Base-by-base conservation (phyloP, 768 basidiomycete genomes). In the Leccinum longicurvipes region DNA sequence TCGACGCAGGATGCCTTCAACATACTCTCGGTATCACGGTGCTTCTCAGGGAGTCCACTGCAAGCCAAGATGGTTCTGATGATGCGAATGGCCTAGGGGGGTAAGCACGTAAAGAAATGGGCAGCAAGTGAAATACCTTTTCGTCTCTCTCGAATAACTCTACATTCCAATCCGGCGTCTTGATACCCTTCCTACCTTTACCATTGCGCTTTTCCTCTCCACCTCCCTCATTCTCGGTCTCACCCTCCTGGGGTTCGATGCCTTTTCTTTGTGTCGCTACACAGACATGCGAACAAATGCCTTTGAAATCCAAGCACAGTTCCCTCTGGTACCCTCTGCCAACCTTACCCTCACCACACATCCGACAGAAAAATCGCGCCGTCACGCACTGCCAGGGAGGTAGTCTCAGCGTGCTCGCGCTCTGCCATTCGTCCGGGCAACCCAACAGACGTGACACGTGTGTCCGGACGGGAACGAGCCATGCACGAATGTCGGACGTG, bases 231-330 rank as follows among this genome's bases (percentile, higher is more conserved):
- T 10, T 25, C 27, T 24, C 52, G 3, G 1, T 10, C 12, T 29
- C 49, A 4, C 8, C 21, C 23, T 57, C 50, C 14, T 28, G 36
- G 6, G 17, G 52, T 17, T 32, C 45, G 27, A 25, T 19, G 15
- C 23, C 15, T 46, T 60, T 60, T n/a, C 39, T 28, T 24, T 50
- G 44, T 11, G 19, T 23, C 17, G 36, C 24, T n/a, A 55, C 58
- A 64, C 88, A 91, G 23, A 76, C 68, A 60, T 90, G 88, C 39
- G 69, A 71, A 67, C 86, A 89, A 3, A 79, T 85, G 3, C 76
- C 81, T 10, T 67, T 71, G 55, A 86, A 85, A 62, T 83, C 79
- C 50, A 89, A 68, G 61, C 82, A 81, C 27, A 60, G 73, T 39
- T 79, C 76, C 23, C 67, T 70, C 29, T 62, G 67, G 59, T 77